Conservation (phyloP, 768 basidiomycete species). For the Pulveroboletus sp. region DNA sequence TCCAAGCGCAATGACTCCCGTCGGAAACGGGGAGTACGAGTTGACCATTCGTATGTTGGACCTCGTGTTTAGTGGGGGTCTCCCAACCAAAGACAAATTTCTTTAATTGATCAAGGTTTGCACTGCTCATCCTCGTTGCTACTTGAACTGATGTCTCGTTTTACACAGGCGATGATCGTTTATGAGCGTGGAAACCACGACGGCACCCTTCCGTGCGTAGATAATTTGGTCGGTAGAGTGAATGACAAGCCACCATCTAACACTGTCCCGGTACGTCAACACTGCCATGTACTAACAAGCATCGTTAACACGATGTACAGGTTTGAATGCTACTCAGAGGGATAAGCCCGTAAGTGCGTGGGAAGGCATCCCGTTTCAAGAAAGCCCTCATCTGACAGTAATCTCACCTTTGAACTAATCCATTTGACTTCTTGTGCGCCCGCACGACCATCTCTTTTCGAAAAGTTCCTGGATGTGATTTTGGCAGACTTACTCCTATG, state of each 20-base stretch:
- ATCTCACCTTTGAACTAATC: too few relatives aligned
- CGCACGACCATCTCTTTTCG: too few relatives aligned
- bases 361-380: neutral
- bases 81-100: neutral
- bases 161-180: constrained; percentile 5
- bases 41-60: constrained; percentile 4
- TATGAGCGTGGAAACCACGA: neutral
- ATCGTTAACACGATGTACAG: neutral
- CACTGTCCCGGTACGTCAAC: neutral
- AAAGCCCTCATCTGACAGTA: too few relatives aligned
- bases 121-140: neutral
- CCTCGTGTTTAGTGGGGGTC: neutral
- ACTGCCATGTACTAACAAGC: neutral
- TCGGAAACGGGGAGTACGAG: neutral
- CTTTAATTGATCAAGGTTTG: constrained; percentile 13
- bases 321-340: neutral
- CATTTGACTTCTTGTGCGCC: too few relatives aligned
- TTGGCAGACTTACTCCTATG: too few relatives aligned
- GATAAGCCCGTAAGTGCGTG: neutral
- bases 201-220: neutral
- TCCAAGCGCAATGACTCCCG: constrained; percentile 1
- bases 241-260: neutral
- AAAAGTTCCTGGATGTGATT: too few relatives aligned
- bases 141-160: neutral
- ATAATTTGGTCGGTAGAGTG: neutral